Evolutionary conservation across 2,329 filamentous ascomycete genomes (phyloP).

Genomic region (Sporothrix phasma): DNA sequence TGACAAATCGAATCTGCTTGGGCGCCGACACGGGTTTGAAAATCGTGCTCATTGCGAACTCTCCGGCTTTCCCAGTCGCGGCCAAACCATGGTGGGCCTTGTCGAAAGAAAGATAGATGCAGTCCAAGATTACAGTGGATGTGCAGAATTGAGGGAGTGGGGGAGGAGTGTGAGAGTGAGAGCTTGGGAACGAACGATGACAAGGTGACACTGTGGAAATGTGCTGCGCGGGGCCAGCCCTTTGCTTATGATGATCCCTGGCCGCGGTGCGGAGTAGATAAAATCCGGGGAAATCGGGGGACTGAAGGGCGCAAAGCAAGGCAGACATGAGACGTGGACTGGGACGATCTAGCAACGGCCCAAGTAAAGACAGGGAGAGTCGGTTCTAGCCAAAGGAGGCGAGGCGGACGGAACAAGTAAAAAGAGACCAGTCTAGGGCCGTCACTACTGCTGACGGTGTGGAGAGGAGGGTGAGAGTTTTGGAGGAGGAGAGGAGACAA

Average conservation of each 20-base stretch:
- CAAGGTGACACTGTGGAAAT: background rate
- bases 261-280: constrained; percentile 8
- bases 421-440: background rate
- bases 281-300: constrained; percentile 10
- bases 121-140: background rate
- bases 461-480: background rate
- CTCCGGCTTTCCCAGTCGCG: constrained; percentile 18
- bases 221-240: background rate
- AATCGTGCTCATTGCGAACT: constrained; percentile 36
- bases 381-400: background rate
- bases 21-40: constrained; percentile 36
- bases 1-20: constrained; percentile 67
- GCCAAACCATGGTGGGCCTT: constrained; percentile 27
- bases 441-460: background rate
- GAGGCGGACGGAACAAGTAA: background rate
- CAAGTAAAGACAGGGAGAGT: background rate
- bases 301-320: background rate
- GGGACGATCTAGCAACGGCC: background rate
- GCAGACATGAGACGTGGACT: background rate
- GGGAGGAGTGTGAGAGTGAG: background rate
- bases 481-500: background rate
- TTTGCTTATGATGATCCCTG: constrained; percentile 1
- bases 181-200: background rate
- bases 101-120: background rate
- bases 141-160: background rate